Evolutionary conservation across 2,329 filamentous ascomycete species (phyloP).

Genomic region (Penicillium nordicum): DNA sequence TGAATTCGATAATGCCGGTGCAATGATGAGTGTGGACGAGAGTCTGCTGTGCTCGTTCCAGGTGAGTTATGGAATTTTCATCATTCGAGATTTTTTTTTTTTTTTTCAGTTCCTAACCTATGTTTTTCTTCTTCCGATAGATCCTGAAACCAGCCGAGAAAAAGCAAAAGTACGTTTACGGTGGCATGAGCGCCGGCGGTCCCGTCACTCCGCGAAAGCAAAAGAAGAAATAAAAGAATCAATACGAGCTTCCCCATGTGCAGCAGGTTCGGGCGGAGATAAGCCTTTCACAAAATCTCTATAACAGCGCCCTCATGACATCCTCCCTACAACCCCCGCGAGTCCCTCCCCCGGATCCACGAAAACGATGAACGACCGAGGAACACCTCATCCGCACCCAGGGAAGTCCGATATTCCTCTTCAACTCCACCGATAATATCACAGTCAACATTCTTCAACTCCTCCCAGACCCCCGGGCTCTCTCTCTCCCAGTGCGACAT

Average conservation of each 20-base stretch:
- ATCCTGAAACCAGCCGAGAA: constrained; percentile 99
- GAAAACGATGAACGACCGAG: constrained; percentile 28
- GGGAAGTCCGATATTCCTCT: constrained; percentile 17
- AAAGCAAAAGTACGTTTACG: constrained; percentile 99
- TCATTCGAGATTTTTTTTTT: neutral
- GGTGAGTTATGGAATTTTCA: constrained; percentile 50
- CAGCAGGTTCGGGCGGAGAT: constrained; percentile 96
- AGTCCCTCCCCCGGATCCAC: constrained; percentile 19
- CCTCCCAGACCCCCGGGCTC: constrained; percentile 6
- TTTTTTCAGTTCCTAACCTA: constrained; percentile 12
- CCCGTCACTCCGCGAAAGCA: constrained; percentile 68
- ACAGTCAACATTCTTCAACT: constrained; percentile 7
- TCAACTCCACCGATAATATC: constrained; percentile 16
- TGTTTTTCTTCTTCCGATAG: constrained; percentile 45
- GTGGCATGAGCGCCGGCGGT: constrained; percentile 67
- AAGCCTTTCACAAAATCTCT: constrained; percentile 45
- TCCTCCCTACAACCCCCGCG: constrained; percentile 20
- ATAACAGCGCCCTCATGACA: constrained; percentile 30
- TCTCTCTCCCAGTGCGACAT: constrained; percentile 17
- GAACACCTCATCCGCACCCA: constrained; percentile 17
- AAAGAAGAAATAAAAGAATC: constrained; percentile 66
- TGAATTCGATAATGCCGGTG: constrained; percentile 98
- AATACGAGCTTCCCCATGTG: constrained; percentile 68
- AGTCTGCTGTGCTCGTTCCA: constrained; percentile 98
- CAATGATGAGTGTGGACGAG: constrained; percentile 99